Percentiles rank a stretch among this genome's conserved stretches.
phyloP scores from a whole-genome alignment of 2,329 filamentous ascomycete genomes.

The Aspergillus puulaauensis region DNA sequence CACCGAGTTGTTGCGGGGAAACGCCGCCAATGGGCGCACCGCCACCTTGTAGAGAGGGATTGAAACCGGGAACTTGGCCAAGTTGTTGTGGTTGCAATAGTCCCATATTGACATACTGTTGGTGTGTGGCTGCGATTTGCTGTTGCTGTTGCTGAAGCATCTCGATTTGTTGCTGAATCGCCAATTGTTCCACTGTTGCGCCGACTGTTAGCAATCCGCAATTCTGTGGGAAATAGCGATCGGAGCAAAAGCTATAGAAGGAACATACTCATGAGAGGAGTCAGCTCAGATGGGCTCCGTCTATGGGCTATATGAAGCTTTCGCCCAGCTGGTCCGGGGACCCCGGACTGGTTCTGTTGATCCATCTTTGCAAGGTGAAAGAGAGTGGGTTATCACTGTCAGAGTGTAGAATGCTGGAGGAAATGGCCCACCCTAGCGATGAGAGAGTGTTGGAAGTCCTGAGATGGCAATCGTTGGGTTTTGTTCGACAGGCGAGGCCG shows the following conservation, averaged over 20 bases:
- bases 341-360: slow-evolving; percentile 58
- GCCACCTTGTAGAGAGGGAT: slow-evolving; percentile 69
- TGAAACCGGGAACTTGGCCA: slow-evolving; percentile 68
- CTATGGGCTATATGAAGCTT: slow-evolving; percentile 96
- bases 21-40: slow-evolving; percentile 69
- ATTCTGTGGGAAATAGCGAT: slow-evolving; percentile 36
- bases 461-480: slow-evolving; percentile 26
- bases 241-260: background rate
- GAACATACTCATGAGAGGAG: slow-evolving; percentile 92
- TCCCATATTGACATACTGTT: slow-evolving; percentile 97
- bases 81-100: slow-evolving; percentile 88
- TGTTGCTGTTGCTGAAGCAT: slow-evolving; percentile 96
- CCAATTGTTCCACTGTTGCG: slow-evolving; percentile 84
- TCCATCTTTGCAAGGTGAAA: slow-evolving; percentile 54
- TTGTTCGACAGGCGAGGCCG: slow-evolving; percentile 26
- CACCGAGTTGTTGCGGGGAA: slow-evolving; percentile 70
- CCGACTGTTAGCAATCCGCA: slow-evolving; percentile 19
- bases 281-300: slow-evolving; percentile 94
- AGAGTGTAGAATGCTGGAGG: slow-evolving; percentile 13
- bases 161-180: slow-evolving; percentile 97
- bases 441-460: slow-evolving; percentile 27
- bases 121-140: slow-evolving; percentile 92
- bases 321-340: slow-evolving; percentile 74
- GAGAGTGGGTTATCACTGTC: slow-evolving; percentile 15
- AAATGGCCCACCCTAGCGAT: slow-evolving; percentile 16